A percentile compares a stretch with the other conserved stretches of the same genome.
These are phyloP conservation scores for Linnemannia elongata DNA, from an alignment of 192 early-diverging fungal genomes.

Conservation along the genomic window DNA sequence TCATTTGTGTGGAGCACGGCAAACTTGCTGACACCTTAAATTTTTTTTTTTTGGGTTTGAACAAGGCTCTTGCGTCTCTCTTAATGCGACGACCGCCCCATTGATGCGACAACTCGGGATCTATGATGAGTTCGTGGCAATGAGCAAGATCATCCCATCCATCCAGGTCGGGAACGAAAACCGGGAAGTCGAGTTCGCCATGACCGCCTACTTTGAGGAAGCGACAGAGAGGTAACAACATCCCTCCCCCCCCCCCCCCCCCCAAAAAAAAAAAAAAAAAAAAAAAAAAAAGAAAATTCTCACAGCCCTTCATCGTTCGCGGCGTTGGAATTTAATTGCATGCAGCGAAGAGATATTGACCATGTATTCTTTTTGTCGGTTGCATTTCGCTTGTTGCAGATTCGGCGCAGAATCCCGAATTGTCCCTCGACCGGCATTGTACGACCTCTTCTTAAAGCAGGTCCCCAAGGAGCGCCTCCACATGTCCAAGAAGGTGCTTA, in stretches of 20 bases:
- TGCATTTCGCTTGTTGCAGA: background rate
- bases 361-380: too few relatives aligned
- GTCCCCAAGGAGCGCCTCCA: slow-evolving; percentile 31
- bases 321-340: too few relatives aligned
- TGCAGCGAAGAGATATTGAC: too few relatives aligned
- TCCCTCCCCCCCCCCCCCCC: too few relatives aligned
- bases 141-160: background rate
- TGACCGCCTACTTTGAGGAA: background rate
- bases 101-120: slow-evolving; percentile 6
- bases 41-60: background rate
- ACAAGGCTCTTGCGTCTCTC: background rate
- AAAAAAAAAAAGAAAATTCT: background rate
- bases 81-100: background rate
- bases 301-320: background rate
- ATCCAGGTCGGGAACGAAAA: background rate
- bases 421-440: background rate
- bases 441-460: slow-evolving; percentile 10
- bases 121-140: background rate
- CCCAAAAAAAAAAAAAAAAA: too few relatives aligned
- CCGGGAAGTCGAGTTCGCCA: background rate
- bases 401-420: background rate
- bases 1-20: background rate
- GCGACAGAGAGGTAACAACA: background rate
- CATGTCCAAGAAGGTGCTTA: slow-evolving; percentile 25
- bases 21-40: background rate